Evolutionary conservation across 139 green algal genomes (phyloP), one percentile per base, ranked within the genome.

Genomic region (Closterium sp.): DNA sequence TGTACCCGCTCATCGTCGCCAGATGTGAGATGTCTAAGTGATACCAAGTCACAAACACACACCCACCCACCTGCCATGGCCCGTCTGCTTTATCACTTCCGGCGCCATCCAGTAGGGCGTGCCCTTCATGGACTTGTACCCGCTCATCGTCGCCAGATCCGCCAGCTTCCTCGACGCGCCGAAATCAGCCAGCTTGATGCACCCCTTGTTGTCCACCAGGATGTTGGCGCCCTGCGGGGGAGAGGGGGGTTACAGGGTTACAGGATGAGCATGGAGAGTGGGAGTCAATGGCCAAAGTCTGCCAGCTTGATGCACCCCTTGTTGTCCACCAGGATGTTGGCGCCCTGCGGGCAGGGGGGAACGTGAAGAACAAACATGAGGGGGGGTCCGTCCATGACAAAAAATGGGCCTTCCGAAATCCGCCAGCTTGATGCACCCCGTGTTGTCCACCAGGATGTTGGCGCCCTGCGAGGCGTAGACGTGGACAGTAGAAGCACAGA

Each of bases 91-190:
- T 95, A 99, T 99, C 9, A 99, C 97, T 95, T 99, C 98, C 12
- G 98, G 98, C 0, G 98, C 98, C 98, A 99, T 99, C 98, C 98
- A 99, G 95, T 98, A 98, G 10, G 97, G 96, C 4, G 98, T 99
- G 85, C 98, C 98, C 85, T 97, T 97, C 81, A 99, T 97, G 64
- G 95, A 97, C 87, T 98, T 97, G 92, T 92, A 84, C 8, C 86
- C 91, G 86, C 86, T 96, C 32, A 97, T 97, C 21, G 95, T 96
- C 6, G 94, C 94, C 36, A 92, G 43, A 33, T 85, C 25, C 76
- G 76, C 76, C 23, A 55, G 36, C 36, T 55, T 55, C 4, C 36
- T 4, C 6, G 93, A 97, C 0, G 97, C 97, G 0, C 97, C 97
- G 93, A 99, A 99, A 90, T 99, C 97, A 2, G 97, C 98, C 35